Conservation (phyloP, 257 asterid genomes). For the Coffea canephora region DNA sequence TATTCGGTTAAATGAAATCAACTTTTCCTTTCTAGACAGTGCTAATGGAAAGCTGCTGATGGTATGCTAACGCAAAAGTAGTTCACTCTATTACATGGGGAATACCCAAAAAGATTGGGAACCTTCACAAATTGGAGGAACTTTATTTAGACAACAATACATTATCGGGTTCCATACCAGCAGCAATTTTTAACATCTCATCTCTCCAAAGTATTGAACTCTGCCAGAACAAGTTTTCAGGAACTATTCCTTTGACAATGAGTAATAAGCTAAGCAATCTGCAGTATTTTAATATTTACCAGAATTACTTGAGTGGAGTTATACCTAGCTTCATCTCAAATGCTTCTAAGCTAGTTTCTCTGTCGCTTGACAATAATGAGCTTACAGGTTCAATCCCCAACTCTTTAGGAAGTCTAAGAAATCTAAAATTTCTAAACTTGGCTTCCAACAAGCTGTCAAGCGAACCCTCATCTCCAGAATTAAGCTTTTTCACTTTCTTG, state of each 20-base stretch:
- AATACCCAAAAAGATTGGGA: no score
- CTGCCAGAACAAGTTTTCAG: neutral
- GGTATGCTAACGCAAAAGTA: no score
- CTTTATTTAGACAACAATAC: no score
- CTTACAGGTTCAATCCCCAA: slow-evolving; percentile 13
- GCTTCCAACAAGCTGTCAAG: slow-evolving; percentile 19
- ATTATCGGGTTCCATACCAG: no score
- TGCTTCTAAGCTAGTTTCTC: neutral
- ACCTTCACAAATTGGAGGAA: no score
- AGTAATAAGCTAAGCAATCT: neutral
- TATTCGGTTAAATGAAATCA: no score
- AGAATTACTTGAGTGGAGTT: neutral
- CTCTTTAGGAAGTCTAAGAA: slow-evolving; percentile 27
- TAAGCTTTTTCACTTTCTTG: slow-evolving; percentile 12
- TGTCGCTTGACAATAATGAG: no score
- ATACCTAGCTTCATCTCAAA: neutral
- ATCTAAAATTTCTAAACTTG: slow-evolving; percentile 18
- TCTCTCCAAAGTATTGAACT: neutral
- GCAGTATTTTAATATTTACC: no score
- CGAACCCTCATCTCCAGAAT: neutral
- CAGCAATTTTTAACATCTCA: no score
- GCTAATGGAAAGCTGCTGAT: no score
- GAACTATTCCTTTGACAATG: neutral
- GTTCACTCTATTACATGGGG: neutral
- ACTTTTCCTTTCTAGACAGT: no score